A percentile compares a stretch with the other conserved stretches of the same genome.
Evolutionary conservation across 1,284 basidiomycete genomes (phyloP).

Genomic region (Phylloboletellus chloephorus): DNA sequence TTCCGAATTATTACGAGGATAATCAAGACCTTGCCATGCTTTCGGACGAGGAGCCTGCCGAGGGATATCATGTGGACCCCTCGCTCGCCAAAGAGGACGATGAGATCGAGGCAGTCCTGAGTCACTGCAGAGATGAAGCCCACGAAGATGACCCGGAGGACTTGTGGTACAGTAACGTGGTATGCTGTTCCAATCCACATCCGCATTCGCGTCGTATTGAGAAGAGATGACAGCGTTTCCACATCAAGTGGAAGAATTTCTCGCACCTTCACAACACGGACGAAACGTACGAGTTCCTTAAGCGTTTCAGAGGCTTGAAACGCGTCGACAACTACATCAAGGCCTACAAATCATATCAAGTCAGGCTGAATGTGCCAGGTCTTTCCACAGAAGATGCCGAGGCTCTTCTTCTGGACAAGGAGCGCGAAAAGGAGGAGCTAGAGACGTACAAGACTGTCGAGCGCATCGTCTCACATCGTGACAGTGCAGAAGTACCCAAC

Average conservation of each 20-base stretch:
- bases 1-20: constrained; percentile 83
- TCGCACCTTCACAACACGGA: constrained; percentile 96
- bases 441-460: constrained; percentile 93
- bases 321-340: constrained; percentile 99
- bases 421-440: constrained; percentile 84
- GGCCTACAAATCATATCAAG: constrained; percentile 70
- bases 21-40: constrained; percentile 78
- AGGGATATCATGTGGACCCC: constrained; percentile 51
- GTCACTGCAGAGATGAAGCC: constrained; percentile 78
- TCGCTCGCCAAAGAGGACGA: constrained; percentile 66
- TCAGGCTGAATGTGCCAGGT: constrained; percentile 60
- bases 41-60: constrained; percentile 54
- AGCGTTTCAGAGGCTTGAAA: constrained; percentile 90
- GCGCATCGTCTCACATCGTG: constrained; percentile 82
- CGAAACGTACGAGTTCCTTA: constrained; percentile 92
- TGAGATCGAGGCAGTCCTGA: constrained; percentile 85
- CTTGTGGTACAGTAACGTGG: constrained; percentile 80
- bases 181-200: constrained; percentile 36
- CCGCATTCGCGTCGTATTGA: constrained; percentile 1
- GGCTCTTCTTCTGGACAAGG: constrained; percentile 82
- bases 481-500: constrained; percentile 49
- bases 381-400: constrained; percentile 88
- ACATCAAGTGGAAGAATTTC: constrained; percentile 95
- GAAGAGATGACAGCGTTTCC: constrained; percentile 64
- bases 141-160: constrained; percentile 72